Base-by-base conservation (phyloP, 306 rosid genomes). In the Trifolium fragiferum region DNA sequence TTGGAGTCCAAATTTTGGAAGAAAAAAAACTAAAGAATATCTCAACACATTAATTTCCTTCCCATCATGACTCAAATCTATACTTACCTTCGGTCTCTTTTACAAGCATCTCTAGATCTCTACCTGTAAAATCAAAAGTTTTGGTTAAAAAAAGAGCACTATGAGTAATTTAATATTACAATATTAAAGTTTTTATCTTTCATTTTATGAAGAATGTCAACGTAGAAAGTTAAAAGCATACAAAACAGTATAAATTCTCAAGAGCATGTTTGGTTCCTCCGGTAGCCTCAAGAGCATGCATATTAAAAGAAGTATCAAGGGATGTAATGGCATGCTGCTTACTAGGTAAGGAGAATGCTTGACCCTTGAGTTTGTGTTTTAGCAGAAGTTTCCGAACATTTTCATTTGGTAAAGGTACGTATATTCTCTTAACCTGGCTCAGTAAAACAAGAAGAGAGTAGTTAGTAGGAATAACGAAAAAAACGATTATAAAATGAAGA, bases 281-380 rank as follows among this genome's bases (percentile, higher is more conserved):
- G 37, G n/a, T 35, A 7, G 50, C 21, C 43, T 13, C 47, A 50
- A 13, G 50, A 20, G 65, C 8, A 61, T 27, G 6, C 32, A 10
- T 10, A 46, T 3, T 10, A 68, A 72, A 68, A 79, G n/a, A 38
- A 76, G 68, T 13, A 75, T 40, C 64, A 32, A 9, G 64, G 35
- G 54, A 73, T 51, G 43, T 37, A 76, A 68, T 70, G 79, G 71
- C 65, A 37, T 19, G 33, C 18, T 71, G 80, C 97, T 90, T 85
- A 94, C 98, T 79, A 49, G 98, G 95, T 86, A 94, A 82, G 72
- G 97, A 89, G 84, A 78, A 94, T 11, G 97, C 88, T 84, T 94
- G 97, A 81, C 96, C 98, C 91, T 89, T 94, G 81, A 94, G 98
- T 78, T 83, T 90, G 90, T 87, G 86, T 74, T 80, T 87, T 35